Base-by-base conservation (phyloP, 192 early-diverging fungal genomes). In the Coemansia interrupta region DNA sequence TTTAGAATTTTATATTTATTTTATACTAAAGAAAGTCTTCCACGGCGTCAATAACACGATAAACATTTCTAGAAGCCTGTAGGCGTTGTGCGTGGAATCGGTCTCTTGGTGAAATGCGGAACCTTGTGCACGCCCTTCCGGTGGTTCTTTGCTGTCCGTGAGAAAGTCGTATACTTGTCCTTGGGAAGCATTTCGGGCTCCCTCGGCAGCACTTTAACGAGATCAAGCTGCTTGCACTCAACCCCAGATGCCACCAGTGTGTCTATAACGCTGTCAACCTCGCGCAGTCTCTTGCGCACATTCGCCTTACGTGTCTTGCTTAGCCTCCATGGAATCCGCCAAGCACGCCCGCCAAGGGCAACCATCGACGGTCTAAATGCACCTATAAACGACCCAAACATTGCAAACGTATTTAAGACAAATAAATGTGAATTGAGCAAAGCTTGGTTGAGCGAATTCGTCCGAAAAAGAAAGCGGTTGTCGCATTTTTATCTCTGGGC, bases 111-210 rank as follows among this genome's bases (percentile, higher is more conserved):
- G 68, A 92, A 92, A 58, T 92, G 86, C 51, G 89, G 91, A 11
- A 92, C 89, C 68, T 88, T 87, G 79, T 92, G 91, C 15, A 91
- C 72, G 53, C 85, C 85, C 78, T 92, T 92, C 56, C 88, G 84
- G 61, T 90, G 83, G 32, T 84, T 82, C 48, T 73, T 77, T 56
- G 83, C 83, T 19, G 73, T 80, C 54, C 88, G 86, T 51, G 87
- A 89, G 63, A 92, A 92, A 15, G 87, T 86, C 13, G 85, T 87
- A 75, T 92, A 92, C 68, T 92, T 92, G 67, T 91, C 86, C 46
- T 84, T 76, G n/a, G 91, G 66, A 5, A 66, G 64, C 88, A 92
- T 90, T 60, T 90, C 82, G 29, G 65, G 53, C 62, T 90, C 88
- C 46, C 77, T 85, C 15, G 90, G 90, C 43, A 81, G 23, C 9